Evolutionary conservation across 495 filamentous ascomycete genomes (phyloP).

Genomic region (Penicillium lagena): DNA sequence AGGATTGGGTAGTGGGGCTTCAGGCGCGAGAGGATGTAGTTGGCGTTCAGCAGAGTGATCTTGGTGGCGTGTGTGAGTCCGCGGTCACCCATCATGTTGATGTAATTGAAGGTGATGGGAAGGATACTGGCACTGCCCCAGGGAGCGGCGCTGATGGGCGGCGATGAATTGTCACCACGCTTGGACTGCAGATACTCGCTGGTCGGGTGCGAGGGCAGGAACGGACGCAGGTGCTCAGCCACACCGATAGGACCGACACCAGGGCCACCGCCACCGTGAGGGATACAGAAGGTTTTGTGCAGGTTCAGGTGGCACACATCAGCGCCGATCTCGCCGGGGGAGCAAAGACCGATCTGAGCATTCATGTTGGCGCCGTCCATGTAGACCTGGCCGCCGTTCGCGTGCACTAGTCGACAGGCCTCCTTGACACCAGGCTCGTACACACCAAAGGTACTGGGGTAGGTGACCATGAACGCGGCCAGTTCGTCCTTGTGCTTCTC

Average conservation of each 20-base stretch:
- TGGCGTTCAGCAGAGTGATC: constrained; percentile 91
- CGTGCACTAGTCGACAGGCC: constrained; percentile 79
- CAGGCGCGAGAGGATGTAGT: constrained; percentile 94
- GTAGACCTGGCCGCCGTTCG: constrained; percentile 90
- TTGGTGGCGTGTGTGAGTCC: constrained; percentile 94
- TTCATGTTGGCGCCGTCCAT: constrained; percentile 99
- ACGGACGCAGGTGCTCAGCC: constrained; percentile 68
- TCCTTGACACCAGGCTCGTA: constrained; percentile 90
- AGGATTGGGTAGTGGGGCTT: constrained; percentile 83
- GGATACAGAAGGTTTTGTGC: constrained; percentile 99
- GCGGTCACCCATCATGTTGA: constrained; percentile 89
- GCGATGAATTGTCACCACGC: constrained; percentile 46
- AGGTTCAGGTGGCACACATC: constrained; percentile 98
- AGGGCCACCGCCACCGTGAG: constrained; percentile 92
- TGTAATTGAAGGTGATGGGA: constrained; percentile 96
- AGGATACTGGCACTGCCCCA: constrained; percentile 92
- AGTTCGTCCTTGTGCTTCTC: constrained; percentile 80
- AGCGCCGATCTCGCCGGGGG: constrained; percentile 92
- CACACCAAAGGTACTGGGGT: constrained; percentile 94
- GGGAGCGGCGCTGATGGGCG: constrained; percentile 78
- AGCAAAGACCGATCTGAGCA: constrained; percentile 95
- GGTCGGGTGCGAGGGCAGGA: constrained; percentile 70
- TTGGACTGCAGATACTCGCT: constrained; percentile 51
- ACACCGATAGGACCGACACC: constrained; percentile 96
- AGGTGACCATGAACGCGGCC: constrained; percentile 97